phyloP scores from a whole-genome alignment of 805 yeast genomes.

The Metschnikowia borealis region DNA sequence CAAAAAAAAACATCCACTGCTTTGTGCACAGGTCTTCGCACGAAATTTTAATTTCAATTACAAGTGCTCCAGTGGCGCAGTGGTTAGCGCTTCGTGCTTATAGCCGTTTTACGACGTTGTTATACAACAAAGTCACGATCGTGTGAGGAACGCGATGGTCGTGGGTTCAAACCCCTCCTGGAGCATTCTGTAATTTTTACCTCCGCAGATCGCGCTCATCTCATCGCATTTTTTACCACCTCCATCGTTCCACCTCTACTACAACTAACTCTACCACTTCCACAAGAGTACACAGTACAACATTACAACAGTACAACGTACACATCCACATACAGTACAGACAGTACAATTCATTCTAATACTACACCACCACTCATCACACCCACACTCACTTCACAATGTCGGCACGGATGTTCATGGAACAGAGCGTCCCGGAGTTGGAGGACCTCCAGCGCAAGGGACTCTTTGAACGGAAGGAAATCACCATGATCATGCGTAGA shows the following conservation, averaged over 20 bases:
- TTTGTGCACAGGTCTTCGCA: no score
- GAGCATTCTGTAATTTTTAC: slow-evolving; percentile 40
- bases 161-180: slow-evolving; percentile 53
- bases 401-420: slow-evolving; percentile 37
- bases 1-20: no score
- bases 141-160: slow-evolving; percentile 56
- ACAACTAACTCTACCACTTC: no score
- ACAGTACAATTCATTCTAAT: not conserved
- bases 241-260: no score
- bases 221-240: no score
- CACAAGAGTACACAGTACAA: no score
- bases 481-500: slow-evolving; percentile 80
- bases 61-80: slow-evolving; percentile 47
- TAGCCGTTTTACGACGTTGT: slow-evolving; percentile 41
- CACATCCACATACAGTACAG: not conserved
- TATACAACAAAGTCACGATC: slow-evolving; percentile 43
- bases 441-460: slow-evolving; percentile 82
- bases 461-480: slow-evolving; percentile 77
- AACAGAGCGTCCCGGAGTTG: slow-evolving; percentile 82
- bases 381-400: not conserved
- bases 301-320: no score
- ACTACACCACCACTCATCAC: not conserved
- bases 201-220: no score
- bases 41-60: no score
- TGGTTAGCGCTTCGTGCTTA: slow-evolving; percentile 55